These are phyloP conservation scores for Paulownia fortunei DNA, from an alignment of 257 asterid species.

Conservation along the genomic window DNA sequence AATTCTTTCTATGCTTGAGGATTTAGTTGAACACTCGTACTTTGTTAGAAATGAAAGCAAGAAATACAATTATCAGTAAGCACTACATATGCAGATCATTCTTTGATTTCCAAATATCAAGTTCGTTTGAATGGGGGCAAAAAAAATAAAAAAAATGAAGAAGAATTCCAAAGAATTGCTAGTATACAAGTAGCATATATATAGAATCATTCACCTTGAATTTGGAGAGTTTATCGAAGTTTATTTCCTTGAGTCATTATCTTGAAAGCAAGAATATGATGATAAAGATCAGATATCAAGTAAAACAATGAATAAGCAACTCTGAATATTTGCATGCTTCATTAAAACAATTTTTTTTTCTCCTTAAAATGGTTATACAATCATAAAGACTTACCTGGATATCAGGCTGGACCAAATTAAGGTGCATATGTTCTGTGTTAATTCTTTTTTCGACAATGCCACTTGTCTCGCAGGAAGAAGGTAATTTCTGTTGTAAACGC, in stretches of 20 bases:
- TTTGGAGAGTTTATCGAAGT: not conserved
- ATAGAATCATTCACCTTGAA: no score
- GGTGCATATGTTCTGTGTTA: not conserved
- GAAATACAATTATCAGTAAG: no score
- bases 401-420: not conserved
- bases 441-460: not conserved
- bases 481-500: not conserved
- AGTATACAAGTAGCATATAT: no score
- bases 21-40: no score
- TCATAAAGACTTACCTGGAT: not conserved
- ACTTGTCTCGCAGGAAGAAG: no score
- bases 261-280: not conserved
- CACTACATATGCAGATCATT: no score
- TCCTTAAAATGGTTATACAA: not conserved
- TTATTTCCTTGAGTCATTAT: not conserved
- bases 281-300: not conserved
- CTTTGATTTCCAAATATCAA: no score
- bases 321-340: not conserved
- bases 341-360: not conserved
- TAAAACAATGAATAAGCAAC: not conserved
- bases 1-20: no score
- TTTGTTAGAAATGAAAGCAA: not conserved
- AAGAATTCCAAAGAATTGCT: no score
- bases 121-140: no score
- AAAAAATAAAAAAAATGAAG: no score